Base-by-base conservation (phyloP, 257 asterid genomes). In the Nicotiana noctiflora region DNA sequence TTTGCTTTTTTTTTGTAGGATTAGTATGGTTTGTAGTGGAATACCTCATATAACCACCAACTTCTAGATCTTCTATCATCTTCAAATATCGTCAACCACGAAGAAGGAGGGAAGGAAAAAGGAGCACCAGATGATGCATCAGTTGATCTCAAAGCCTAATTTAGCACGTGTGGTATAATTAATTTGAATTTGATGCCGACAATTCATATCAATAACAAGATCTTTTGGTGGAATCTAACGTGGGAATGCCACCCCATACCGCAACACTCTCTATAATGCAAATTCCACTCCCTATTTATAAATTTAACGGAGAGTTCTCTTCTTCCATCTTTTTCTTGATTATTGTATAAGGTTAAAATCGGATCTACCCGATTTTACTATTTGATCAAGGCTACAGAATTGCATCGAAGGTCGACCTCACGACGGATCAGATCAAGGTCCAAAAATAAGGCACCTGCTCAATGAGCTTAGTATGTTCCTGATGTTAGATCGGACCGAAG, bases 181-280 rank as follows among this genome's bases (percentile, higher is more conserved):
- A 13, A 23, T 46, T 72, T 40, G 49, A 40, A 40, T 40, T 46
- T 49, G 44, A 70, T 21, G 23, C 79, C 44, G 12, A 25, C 61
- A 15, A 74, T 74, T 59, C 65, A 44, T 23, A 52, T 21, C 8
- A 40, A 72, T 23, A 25, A 4, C 61, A 23, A 49, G 8, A 25
- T 2, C 4, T 14, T 25, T 23, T 49, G 15, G 44, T 74, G 79
- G 79, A 49, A 74, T 49, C 40, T 32, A 23, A 74, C 79, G 79
- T 74, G 79, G 79, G 40, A 74, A 49, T 74, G 79, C 61, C 79
- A 49, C 61, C 25, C 79, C 14, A 74, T 3, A 46, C 77, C 78
- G 46, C 27, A 2, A 14, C 40, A 72, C 59, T 44, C 37, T 46
- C 25, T 21, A 70, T 70, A 46, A 70, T 70, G 77, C 77, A 44